Evolutionary conservation across 176 grass and related monocot genomes (phyloP).

Genomic region (Elymus sibiricus): DNA sequence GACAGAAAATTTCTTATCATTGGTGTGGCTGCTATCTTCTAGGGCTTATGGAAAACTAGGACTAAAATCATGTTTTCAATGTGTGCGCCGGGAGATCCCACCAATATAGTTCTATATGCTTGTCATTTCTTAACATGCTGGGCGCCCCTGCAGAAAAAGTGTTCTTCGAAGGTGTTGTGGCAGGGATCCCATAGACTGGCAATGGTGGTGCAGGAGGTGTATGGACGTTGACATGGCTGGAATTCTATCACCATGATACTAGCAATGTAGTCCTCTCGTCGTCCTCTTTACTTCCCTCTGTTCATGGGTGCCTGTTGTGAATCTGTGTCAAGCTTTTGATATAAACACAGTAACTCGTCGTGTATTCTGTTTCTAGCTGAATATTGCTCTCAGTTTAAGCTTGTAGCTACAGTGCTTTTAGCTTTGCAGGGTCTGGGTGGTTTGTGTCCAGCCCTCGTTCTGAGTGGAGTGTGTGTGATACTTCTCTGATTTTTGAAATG

Average conservation of each 20-base stretch:
- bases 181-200: not conserved
- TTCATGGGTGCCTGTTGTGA: not conserved
- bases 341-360: not conserved
- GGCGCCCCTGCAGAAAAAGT: not conserved
- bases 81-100: not conserved
- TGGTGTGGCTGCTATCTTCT: not conserved
- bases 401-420: not conserved
- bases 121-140: not conserved
- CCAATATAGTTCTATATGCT: not conserved
- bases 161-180: not conserved
- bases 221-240: no score
- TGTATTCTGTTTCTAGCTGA: not conserved
- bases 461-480: not conserved
- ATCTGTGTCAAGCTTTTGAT: not conserved
- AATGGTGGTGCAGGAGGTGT: not conserved
- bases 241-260: no score
- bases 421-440: not conserved
- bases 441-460: no score
- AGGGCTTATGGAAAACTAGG: not conserved
- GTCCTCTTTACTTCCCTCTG: not conserved
- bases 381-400: not conserved
- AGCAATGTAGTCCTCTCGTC: not conserved
- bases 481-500: not conserved
- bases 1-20: not conserved
- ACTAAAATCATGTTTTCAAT: not conserved